phyloP scores from a whole-genome alignment of 2,329 filamentous ascomycete genomes.

The Catunica adiposa region DNA sequence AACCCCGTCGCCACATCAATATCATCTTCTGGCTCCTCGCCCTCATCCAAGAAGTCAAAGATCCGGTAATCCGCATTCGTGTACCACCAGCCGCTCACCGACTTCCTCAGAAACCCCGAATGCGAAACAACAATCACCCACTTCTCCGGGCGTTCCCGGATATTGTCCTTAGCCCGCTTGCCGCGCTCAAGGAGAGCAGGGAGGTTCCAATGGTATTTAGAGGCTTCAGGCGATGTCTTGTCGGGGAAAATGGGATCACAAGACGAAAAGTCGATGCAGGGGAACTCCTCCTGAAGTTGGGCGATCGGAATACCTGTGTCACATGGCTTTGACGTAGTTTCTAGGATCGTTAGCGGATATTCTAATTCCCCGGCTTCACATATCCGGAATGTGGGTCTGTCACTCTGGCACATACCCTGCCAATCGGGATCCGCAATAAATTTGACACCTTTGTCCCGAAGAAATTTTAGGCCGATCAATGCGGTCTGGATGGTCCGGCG shows the following conservation, averaged over 20 bases:
- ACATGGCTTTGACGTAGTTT: conserved; percentile 40
- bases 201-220: conserved; percentile 36
- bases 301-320: conserved; percentile 39
- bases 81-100: conserved; percentile 37
- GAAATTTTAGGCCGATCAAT: conserved; percentile 38
- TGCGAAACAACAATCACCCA: conserved; percentile 49
- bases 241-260: conserved; percentile 46
- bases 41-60: conserved; percentile 33
- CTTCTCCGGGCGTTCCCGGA: conserved; percentile 40
- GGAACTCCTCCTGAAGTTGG: conserved; percentile 32
- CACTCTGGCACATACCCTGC: conserved; percentile 35
- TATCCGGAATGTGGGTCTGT: neutral
- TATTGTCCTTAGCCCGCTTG: conserved; percentile 30
- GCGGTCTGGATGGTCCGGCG: conserved; percentile 49
- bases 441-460: conserved; percentile 36
- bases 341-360: conserved; percentile 19
- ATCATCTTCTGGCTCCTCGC: neutral
- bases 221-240: conserved; percentile 34
- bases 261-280: conserved; percentile 36
- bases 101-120: conserved; percentile 44
- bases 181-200: conserved; percentile 38
- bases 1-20: conserved; percentile 21
- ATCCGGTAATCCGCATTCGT: conserved; percentile 49
- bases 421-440: conserved; percentile 44
- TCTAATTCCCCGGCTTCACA: neutral